Evolutionary conservation across 345 rosid genomes (phyloP).

Genomic region (Kernera saxatilis): DNA sequence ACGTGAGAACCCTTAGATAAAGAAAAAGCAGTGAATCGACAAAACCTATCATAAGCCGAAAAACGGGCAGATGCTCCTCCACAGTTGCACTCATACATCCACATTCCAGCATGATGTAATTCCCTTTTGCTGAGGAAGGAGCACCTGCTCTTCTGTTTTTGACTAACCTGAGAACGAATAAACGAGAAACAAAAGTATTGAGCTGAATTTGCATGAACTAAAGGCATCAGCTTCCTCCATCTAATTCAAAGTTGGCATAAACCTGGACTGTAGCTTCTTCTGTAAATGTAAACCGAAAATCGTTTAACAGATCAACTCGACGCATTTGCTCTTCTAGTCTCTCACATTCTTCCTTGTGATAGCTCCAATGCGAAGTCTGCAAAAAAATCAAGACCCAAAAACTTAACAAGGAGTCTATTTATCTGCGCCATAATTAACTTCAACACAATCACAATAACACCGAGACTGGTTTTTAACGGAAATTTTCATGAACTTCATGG

Average conservation of each 20-base stretch:
- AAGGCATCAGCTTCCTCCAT: not conserved
- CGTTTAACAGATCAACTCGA: constrained; percentile 46
- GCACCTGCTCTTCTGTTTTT: constrained; percentile 58
- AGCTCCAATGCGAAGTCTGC: constrained; percentile 67
- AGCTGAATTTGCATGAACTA: not conserved
- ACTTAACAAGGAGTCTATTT: not conserved
- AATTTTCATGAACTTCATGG: not conserved
- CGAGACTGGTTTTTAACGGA: not conserved
- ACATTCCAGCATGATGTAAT: constrained; percentile 66
- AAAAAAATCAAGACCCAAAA: not conserved
- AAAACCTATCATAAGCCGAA: constrained; percentile 38
- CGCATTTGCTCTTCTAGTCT: constrained; percentile 82
- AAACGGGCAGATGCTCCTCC: constrained; percentile 22
- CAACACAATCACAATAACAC: not conserved
- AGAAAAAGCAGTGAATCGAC: not conserved
- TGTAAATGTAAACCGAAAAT: constrained; percentile 75
- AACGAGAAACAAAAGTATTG: not conserved
- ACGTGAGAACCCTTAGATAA: not conserved
- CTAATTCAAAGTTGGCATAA: not conserved
- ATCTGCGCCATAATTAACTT: not conserved
- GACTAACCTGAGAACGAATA: constrained; percentile 35
- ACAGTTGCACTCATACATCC: constrained; percentile 71
- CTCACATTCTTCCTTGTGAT: constrained; percentile 76
- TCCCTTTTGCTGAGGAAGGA: constrained; percentile 61
- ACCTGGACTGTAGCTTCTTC: constrained; percentile 68